Conservation (phyloP, 2,329 filamentous ascomycete species). For the Paramyrothecium sp. region DNA sequence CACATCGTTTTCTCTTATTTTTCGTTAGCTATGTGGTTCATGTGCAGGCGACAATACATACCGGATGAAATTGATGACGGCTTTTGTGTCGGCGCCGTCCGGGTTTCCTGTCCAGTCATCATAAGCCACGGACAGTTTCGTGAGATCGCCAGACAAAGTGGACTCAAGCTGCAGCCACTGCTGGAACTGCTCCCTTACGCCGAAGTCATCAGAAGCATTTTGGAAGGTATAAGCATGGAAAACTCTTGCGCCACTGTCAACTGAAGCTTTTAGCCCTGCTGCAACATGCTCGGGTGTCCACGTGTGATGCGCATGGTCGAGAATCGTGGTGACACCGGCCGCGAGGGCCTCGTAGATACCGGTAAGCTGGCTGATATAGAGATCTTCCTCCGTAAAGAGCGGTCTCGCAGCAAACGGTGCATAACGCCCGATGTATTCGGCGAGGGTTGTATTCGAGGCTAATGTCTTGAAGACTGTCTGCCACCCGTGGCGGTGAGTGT, state of each 20-base stretch:
- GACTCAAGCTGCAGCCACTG: not conserved
- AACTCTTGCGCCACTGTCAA: not conserved
- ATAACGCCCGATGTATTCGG: constrained; percentile 16
- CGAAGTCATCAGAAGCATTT: not conserved
- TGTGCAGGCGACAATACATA: not conserved
- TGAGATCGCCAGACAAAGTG: not conserved
- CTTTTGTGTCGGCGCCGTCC: not conserved
- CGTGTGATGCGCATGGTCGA: constrained; percentile 1
- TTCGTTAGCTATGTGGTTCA: too few relatives aligned
- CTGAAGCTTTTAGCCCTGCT: not conserved
- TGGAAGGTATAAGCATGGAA: not conserved
- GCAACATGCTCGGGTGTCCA: not conserved
- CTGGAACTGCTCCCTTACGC: not conserved
- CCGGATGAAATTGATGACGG: not conserved
- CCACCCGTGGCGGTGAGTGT: constrained; percentile 45
- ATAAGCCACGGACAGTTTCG: not conserved
- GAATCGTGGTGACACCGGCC: not conserved
- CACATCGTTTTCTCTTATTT: too few relatives aligned
- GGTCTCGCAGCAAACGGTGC: not conserved
- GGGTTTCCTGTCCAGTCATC: not conserved
- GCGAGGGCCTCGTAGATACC: not conserved
- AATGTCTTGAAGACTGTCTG: constrained; percentile 30
- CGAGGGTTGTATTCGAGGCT: constrained; percentile 18
- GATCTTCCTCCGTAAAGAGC: not conserved
- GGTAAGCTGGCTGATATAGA: not conserved